Evolutionary conservation across 192 early-diverging fungal species (phyloP), one percentile per base, ranked within the genome.

Genomic region (Entrophospora sp.): DNA sequence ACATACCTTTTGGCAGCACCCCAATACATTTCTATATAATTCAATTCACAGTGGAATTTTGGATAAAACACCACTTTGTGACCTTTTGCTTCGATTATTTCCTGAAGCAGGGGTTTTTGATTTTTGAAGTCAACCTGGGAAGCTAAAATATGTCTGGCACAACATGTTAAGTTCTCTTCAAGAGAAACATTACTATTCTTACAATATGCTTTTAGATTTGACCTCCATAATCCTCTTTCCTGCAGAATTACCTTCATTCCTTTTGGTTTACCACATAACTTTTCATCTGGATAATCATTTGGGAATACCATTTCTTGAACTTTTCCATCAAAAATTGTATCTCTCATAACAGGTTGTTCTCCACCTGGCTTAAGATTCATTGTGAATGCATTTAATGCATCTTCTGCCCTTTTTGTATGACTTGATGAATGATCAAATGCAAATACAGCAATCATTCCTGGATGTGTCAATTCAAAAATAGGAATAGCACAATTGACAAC

Each of bases 1-100:
- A 59, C 43, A 55, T 62, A 67, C 30, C 28, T 14, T 20, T 72
- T 72, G 31, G 34, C 57, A 43, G 65, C 66, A 28, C 66, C 65
- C 64, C 60, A 72, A 60, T 63, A 72, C 44, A 42, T 61, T 37
- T 72, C 58, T 55, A 72, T 72, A 59, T 61, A 72, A 35, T 72
- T 72, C 18, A 72, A 51, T 32, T 67, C 64, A 35, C 64, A 72
- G 24, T 72, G 64, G 62, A 72, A 72, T 40, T 72, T 72, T 45
- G 45, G 71, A n/a, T n/a, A 71, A 59, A 66, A 71, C 32, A 42
- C 56, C 35, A 32, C 55, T 57, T 16, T 14, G 43, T 72, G 59
- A 38, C 60, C 51, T 52, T 30, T 45, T 16, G 32, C 43, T 51
- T 66, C 59, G n/a, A 48, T 58, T 7, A 66, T 71, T 46, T 71